Evolutionary conservation across 225 moss, liverwort and hornwort species (phyloP).

Genomic region (Physcomitrium patens): DNA sequence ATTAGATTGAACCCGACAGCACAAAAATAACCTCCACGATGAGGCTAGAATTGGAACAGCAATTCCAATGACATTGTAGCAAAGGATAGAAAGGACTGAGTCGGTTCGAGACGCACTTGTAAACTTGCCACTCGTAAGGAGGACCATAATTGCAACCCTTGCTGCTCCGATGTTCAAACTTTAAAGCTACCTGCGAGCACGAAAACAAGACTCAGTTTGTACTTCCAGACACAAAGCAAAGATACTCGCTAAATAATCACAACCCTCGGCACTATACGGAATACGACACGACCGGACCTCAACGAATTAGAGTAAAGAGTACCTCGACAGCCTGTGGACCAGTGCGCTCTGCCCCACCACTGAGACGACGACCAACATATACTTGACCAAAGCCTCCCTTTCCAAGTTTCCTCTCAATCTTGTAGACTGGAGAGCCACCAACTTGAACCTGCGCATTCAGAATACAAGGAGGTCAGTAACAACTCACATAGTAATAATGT

Average conservation of each 20-base stretch:
- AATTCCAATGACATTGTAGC: too few relatives aligned
- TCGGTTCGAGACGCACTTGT: constrained; percentile 61
- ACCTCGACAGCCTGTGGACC: constrained; percentile 97
- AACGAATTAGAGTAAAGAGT: not conserved
- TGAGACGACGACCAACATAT: constrained; percentile 90
- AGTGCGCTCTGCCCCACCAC: constrained; percentile 82
- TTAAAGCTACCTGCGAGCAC: constrained; percentile 77
- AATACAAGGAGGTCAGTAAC: not conserved
- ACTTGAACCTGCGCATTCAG: constrained; percentile 80
- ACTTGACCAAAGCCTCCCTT: constrained; percentile 99
- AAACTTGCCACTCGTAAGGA: constrained; percentile 99
- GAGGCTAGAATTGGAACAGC: too few relatives aligned
- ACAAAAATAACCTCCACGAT: too few relatives aligned
- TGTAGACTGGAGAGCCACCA: constrained; percentile 98
- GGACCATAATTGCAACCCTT: constrained; percentile 99
- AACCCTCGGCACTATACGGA: too few relatives aligned
- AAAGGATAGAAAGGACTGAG: too few relatives aligned
- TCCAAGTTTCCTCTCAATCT: constrained; percentile 98
- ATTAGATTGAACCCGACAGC: too few relatives aligned
- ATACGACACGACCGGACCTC: too few relatives aligned
- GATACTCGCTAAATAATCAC: too few relatives aligned
- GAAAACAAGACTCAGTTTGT: too few relatives aligned
- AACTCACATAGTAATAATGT: not conserved
- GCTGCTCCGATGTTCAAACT: constrained; percentile 99
- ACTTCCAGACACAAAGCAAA: not conserved